Evolutionary conservation across 2,329 filamentous ascomycete genomes (phyloP), one percentile per base, ranked within the genome.

Genomic region (Teratosphaeriaceae sp.): DNA sequence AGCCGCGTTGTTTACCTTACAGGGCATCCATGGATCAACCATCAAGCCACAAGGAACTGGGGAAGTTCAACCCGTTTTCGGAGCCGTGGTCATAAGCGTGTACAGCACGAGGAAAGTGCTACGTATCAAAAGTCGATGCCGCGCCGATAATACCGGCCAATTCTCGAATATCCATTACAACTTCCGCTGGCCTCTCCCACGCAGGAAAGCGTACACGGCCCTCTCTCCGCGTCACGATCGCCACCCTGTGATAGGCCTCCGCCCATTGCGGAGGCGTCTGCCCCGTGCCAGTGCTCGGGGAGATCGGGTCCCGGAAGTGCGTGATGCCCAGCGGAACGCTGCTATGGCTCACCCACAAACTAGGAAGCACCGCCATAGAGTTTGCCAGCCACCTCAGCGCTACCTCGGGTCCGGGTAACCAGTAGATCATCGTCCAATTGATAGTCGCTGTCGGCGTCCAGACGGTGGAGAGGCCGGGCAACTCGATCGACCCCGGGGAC

Each of bases 341-440:
- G 35, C 48, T 60, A 43, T 60, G 61, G 6, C 47, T 42, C 5
- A 40, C 41, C 59, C 58, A 65, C 11, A 57, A 51, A 13, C 49
- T 40, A 6, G 47, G 38, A 8, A 50, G 21, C 29, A 54, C 45
- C 2, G 47, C 36, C 8, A 46, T 42, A 5, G 64, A 64, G 46
- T 66, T 64, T 7, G 57, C 59, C 11, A 70, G 56, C 68, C 68
- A 82, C 19, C 79, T 66, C 51, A 82, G 61, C 2, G 72, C 73
- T 1, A 72, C 72, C 54, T 84, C 80, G 0, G 79, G 79, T 0
- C 80, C 81, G 0, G 81, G 80, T 1, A 85, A 61, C 82, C 81
- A 85, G 18, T 79, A 74, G 21, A 84, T 63, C 57, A 78, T 74
- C 1, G 78, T 74, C 53, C 81, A 66, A 15, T 76, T 78, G 45